These are phyloP conservation scores for Pyrenochaeta sp. DNA, from an alignment of 2,329 filamentous ascomycete species.

Conservation along the genomic window DNA sequence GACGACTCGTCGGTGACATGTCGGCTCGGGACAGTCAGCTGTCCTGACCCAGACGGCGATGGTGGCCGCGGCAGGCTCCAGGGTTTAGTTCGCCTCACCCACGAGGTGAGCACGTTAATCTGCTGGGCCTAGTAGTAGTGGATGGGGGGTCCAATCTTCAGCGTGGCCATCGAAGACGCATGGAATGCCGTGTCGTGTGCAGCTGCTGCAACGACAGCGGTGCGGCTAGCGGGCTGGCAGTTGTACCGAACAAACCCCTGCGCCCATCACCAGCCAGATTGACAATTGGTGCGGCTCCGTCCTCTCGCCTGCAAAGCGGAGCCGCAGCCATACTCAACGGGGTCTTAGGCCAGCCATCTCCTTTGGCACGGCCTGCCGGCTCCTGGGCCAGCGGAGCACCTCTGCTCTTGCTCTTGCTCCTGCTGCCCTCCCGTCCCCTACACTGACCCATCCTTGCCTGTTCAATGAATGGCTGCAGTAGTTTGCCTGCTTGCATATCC, in stretches of 20 bases:
- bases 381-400: too few relatives aligned
- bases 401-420: not conserved
- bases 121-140: too few relatives aligned
- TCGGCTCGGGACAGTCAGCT: not conserved
- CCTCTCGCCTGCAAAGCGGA: not conserved
- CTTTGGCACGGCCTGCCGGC: not conserved
- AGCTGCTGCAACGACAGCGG: not conserved
- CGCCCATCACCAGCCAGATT: not conserved
- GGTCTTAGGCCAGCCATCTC: not conserved
- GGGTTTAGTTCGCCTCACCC: slow-evolving; percentile 3
- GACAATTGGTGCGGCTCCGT: not conserved
- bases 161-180: not conserved
- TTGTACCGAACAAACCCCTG: too few relatives aligned
- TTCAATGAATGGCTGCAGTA: slow-evolving; percentile 1
- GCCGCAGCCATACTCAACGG: not conserved
- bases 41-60: too few relatives aligned
- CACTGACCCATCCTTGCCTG: not conserved
- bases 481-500: not conserved
- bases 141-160: slow-evolving; percentile 2
- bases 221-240: not conserved
- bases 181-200: not conserved
- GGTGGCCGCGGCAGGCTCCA: not conserved
- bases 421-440: too few relatives aligned
- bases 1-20: not conserved
- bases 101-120: slow-evolving; percentile 10